Base-by-base conservation (phyloP, 140 eudicot genomes). In the Ambrosia hybrid region DNA sequence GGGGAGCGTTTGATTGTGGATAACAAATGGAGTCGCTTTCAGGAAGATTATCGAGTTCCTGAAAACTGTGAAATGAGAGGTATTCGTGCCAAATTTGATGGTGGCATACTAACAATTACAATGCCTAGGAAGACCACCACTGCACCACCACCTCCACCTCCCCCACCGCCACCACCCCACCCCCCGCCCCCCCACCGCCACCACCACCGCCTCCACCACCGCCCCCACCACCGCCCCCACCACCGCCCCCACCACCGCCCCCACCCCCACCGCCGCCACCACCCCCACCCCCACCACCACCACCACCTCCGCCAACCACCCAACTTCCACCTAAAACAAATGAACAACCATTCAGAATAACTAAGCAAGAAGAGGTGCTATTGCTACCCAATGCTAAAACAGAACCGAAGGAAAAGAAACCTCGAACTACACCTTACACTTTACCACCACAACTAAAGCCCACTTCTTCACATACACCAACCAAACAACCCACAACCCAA, bases 1-100 rank as follows among this genome's bases (percentile, higher is more conserved):
- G 97, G 96, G 14, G 95, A 85, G 60, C 87, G 91, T 16, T 74
- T 71, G 53, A 17, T 83, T 41, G 71, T 75, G 0, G 89, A 82
- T 6, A 89, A 89, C 84, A 91, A 83, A 82, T 85, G 86, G 90
- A 86, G 85, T 77, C 85, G 95, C 8, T 91, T 91, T 58, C 86
- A 75, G 41, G 88, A 89, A 57, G 89, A 89, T 80, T 85, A 59
- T 41, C 75, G 64, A 51, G 87, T 81, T 38, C 96, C 96, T 0
- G 84, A 82, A 63, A 72, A 83, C 21, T 80, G 93, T 14, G 82
- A 74, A 6, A 68, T 81, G 69, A 74, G 48, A 51, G 83, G 83
- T 6, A 66, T 77, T 64, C 91, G 85, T 38, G 94, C 94, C 55
- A 84, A 74, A 70, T 79, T 86, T 63, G 91, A 86, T 53, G 82